Percentiles rank a stretch among this genome's conserved stretches.
These are phyloP conservation scores for Picochlorum sp. DNA, from an alignment of 139 green algal species.

Conservation along the genomic window DNA sequence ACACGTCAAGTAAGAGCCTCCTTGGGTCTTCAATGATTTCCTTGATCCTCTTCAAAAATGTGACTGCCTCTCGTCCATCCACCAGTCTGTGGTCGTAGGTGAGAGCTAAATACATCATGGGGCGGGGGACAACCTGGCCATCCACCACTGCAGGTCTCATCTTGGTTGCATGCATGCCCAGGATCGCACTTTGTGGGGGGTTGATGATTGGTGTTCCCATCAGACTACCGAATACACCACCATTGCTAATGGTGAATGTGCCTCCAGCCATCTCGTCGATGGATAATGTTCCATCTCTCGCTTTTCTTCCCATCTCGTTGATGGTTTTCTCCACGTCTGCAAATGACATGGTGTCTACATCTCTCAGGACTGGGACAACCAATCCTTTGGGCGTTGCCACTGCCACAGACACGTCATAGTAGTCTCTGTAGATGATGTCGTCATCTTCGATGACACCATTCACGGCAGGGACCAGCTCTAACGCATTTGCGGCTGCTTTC, in stretches of 20 bases:
- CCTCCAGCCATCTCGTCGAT: constrained; percentile 99
- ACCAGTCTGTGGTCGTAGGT: constrained; percentile 99
- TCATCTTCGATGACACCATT: constrained; percentile 95
- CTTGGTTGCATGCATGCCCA: constrained; percentile 96
- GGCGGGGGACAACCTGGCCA: constrained; percentile 70
- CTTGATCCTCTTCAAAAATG: constrained; percentile 97
- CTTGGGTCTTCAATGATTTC: constrained; percentile 94
- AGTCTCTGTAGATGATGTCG: constrained; percentile 88
- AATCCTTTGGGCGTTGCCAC: constrained; percentile 94
- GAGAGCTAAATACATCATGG: constrained; percentile 98
- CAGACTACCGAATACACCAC: constrained; percentile 93
- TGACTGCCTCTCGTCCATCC: constrained; percentile 91
- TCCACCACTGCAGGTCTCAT: constrained; percentile 73
- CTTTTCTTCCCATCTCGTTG: constrained; percentile 83
- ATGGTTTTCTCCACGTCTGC: constrained; percentile 90
- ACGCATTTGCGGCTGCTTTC: constrained; percentile 75
- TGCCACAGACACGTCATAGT: constrained; percentile 87
- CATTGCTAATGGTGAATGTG: constrained; percentile 99
- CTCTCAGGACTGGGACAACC: constrained; percentile 87
- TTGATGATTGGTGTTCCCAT: constrained; percentile 99
- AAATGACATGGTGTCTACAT: constrained; percentile 76
- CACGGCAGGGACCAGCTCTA: constrained; percentile 79
- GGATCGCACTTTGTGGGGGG: constrained; percentile 85
- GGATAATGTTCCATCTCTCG: constrained; percentile 82
- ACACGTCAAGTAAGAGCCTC: constrained; percentile 88